Percentiles rank a stretch among this genome's conserved stretches.
Evolutionary conservation across 768 basidiomycete genomes (phyloP).

Genomic region (Macrocybe gigantea): DNA sequence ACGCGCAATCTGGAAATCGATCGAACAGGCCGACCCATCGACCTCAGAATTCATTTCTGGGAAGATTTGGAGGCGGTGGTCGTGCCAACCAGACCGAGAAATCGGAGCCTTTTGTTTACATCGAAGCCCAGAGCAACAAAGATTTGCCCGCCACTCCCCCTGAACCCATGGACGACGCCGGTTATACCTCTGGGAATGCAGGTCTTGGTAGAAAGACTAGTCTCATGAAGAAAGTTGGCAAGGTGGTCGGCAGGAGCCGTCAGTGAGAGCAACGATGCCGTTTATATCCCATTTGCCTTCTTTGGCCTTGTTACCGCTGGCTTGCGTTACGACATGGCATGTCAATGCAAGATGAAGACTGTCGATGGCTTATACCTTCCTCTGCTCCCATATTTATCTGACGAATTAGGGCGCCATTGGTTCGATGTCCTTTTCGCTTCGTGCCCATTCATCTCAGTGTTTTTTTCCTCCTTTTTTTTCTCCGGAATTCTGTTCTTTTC

Average conservation of each 20-base stretch:
- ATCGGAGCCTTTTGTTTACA: slow-evolving; percentile 60
- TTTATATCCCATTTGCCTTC: slow-evolving; percentile 1
- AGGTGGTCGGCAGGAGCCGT: slow-evolving; percentile 57
- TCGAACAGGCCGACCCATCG: slow-evolving; percentile 49
- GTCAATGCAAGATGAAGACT: too few species aligned
- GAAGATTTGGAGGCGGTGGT: slow-evolving; percentile 49
- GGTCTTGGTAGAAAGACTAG: slow-evolving; percentile 69
- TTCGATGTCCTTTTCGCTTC: too few species aligned
- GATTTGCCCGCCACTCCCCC: slow-evolving; percentile 40
- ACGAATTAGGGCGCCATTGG: too few species aligned
- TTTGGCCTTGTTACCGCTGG: background rate
- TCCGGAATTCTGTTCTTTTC: too few species aligned
- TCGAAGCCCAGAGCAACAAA: slow-evolving; percentile 56
- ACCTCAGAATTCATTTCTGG: slow-evolving; percentile 70
- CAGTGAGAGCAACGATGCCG: slow-evolving; percentile 11
- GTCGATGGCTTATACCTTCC: too few species aligned
- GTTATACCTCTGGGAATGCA: slow-evolving; percentile 25
- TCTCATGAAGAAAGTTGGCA: slow-evolving; percentile 74
- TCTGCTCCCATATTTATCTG: too few species aligned
- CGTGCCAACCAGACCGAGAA: slow-evolving; percentile 27
- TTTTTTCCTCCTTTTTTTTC: too few species aligned
- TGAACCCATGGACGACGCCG: slow-evolving; percentile 16
- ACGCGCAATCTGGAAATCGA: slow-evolving; percentile 26
- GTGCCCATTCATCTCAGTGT: too few species aligned
- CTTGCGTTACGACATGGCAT: too few species aligned